Conservation (phyloP, 805 yeast species). For the Starmerella apis region DNA sequence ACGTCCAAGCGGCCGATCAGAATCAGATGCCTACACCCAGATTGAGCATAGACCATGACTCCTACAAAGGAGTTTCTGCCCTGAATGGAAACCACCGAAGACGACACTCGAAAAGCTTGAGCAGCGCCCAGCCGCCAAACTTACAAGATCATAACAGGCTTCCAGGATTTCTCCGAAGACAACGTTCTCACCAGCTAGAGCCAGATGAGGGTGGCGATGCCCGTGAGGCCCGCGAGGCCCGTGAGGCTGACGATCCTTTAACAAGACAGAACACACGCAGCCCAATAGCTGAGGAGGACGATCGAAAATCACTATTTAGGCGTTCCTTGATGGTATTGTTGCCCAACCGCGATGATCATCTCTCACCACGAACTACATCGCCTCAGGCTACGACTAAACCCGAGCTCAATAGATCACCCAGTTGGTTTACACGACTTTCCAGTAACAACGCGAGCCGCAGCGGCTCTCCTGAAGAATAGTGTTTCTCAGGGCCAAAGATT, state of each 20-base stretch:
- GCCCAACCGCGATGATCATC: slow-evolving; percentile 9
- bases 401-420: slow-evolving; percentile 13
- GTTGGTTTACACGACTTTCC: slow-evolving; percentile 13
- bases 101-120: slow-evolving; percentile 28
- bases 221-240: too few species aligned
- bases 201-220: slow-evolving; percentile 1
- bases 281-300: slow-evolving; percentile 15
- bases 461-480: background rate
- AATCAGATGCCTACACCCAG: slow-evolving; percentile 1
- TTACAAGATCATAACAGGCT: slow-evolving; percentile 8
- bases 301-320: slow-evolving; percentile 22
- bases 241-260: background rate
- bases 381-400: slow-evolving; percentile 7
- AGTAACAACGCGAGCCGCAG: slow-evolving; percentile 2
- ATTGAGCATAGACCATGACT: background rate
- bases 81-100: slow-evolving; percentile 17
- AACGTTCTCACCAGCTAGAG: slow-evolving; percentile 8
- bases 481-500: background rate
- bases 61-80: background rate
- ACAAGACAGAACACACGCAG: slow-evolving; percentile 8
- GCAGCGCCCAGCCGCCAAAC: slow-evolving; percentile 25
- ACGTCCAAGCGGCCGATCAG: background rate
- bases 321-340: slow-evolving; percentile 22
- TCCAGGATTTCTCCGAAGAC: slow-evolving; percentile 16
- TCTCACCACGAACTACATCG: background rate